Evolutionary conservation across 164 flowering plant genomes (phyloP), one percentile per base, ranked within the genome.

Genomic region (Sedum album): DNA sequence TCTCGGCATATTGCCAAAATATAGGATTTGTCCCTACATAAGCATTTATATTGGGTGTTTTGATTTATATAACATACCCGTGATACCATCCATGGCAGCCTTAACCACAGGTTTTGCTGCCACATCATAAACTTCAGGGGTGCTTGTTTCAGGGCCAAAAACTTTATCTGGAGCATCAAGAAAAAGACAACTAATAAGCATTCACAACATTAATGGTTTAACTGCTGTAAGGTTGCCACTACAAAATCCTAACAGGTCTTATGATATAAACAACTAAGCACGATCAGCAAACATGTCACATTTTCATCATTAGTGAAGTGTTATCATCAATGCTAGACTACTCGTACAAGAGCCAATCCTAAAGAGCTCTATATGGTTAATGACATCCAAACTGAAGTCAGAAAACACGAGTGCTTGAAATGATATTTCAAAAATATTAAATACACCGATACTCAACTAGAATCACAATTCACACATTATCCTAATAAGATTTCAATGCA

Each of bases 31-130:
- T 28, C 0, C 33, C 62, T 26, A 28, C 17, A 28, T 57, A 28
- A 26, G 33, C 33, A 28, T 13, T 28, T 3, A 57, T 23, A 14
- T 46, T 3, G 15, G 51, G 46, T 6, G 38, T 42, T 38, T 39
- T 26, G 53, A 44, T n/a, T 33, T n/a, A 2, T 36, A 35, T 6
- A 48, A 79, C 62, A 79, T 44, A 90, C 97, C 99, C 78, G 89
- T 91, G 26, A 94, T 79, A 67, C 99, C 99, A 66, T 94, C 99
- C 99, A 94, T 94, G 33, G 99, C 92, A 74, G 91, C 85, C 82
- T 88, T 90, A 28, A 94, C 92, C 13, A 94, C 97, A 61, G 97
- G 97, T 64, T 86, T 83, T 48, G 96, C 99, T 55, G 99, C 97
- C 18, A 94, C 89, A 63, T 90, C 97, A 79, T 94, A 94, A n/a